Evolutionary conservation across 306 rosid genomes (phyloP).

Genomic region (Quercus gilva): DNA sequence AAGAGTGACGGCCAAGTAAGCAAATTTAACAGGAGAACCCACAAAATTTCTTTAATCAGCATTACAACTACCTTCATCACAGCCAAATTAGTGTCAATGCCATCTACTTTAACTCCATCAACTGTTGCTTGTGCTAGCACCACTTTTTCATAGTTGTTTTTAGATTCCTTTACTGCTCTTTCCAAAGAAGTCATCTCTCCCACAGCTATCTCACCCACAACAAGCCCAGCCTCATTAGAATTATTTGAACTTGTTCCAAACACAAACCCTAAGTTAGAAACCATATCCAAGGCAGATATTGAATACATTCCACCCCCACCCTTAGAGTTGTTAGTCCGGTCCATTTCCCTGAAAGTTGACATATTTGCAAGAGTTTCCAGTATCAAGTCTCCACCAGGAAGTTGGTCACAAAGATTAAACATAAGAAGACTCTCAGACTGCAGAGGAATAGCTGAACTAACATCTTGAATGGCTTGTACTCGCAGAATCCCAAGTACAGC

Average conservation of each 20-base stretch:
- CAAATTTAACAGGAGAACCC: background rate
- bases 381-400: constrained; percentile 97
- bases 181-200: constrained; percentile 82
- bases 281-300: constrained; percentile 70
- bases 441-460: constrained; percentile 43
- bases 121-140: constrained; percentile 84
- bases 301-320: constrained; percentile 69
- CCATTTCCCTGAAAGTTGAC: constrained; percentile 47
- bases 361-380: constrained; percentile 83
- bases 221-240: constrained; percentile 52
- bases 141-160: constrained; percentile 69
- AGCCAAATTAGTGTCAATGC: constrained; percentile 88
- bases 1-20: background rate
- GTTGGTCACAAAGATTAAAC: constrained; percentile 90
- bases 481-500: constrained; percentile 92
- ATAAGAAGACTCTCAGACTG: constrained; percentile 64
- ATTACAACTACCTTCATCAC: constrained; percentile 79
- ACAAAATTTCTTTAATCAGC: background rate
- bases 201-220: constrained; percentile 91
- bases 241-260: constrained; percentile 63
- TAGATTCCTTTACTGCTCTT: constrained; percentile 74
- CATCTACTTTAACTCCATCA: constrained; percentile 95
- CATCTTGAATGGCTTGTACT: constrained; percentile 81
- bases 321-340: constrained; percentile 32
- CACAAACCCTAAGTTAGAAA: constrained; percentile 72